Conservation (phyloP, 1,139 yeast species). For the Saccharomyces hybrid region DNA sequence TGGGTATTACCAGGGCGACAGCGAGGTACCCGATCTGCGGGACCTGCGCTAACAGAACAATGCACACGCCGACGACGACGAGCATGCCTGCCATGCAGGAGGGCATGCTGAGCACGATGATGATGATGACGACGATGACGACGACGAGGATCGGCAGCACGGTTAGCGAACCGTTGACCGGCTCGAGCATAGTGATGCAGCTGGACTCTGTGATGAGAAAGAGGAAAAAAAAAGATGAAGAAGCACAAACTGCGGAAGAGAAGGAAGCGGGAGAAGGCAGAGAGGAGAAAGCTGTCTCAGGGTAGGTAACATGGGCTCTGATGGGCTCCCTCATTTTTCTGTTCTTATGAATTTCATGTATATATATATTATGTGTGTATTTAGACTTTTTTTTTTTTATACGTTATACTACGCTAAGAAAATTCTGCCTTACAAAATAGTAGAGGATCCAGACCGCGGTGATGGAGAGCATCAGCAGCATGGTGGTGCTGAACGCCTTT, state of each 20-base stretch:
- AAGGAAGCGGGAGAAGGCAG: conserved; percentile 42
- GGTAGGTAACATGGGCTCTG: conserved; percentile 18
- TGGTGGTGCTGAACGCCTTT: conserved; percentile 12
- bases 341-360: conserved; percentile 6
- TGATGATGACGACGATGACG: not conserved
- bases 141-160: not conserved
- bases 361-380: conserved; percentile 8
- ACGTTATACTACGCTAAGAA: conserved; percentile 2
- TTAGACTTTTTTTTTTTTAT: conserved; percentile 4
- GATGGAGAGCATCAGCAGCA: conserved; percentile 12
- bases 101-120: not conserved
- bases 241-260: conserved; percentile 67
- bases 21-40: not conserved
- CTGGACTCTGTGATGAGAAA: conserved; percentile 59
- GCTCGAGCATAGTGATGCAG: conserved; percentile 9
- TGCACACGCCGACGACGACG: not conserved
- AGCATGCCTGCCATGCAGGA: not conserved
- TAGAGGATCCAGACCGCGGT: conserved; percentile 9
- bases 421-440: conserved; percentile 9
- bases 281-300: conserved; percentile 29
- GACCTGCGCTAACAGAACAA: not conserved
- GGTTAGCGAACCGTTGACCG: not conserved
- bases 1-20: not conserved
- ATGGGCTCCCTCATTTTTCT: not conserved
- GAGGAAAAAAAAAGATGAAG: conserved; percentile 64